A percentile compares a stretch with the other conserved stretches of the same genome.
These are phyloP conservation scores for Aspergillus cejpii DNA, from an alignment of 2,329 filamentous ascomycete genomes.

Conservation along the genomic window DNA sequence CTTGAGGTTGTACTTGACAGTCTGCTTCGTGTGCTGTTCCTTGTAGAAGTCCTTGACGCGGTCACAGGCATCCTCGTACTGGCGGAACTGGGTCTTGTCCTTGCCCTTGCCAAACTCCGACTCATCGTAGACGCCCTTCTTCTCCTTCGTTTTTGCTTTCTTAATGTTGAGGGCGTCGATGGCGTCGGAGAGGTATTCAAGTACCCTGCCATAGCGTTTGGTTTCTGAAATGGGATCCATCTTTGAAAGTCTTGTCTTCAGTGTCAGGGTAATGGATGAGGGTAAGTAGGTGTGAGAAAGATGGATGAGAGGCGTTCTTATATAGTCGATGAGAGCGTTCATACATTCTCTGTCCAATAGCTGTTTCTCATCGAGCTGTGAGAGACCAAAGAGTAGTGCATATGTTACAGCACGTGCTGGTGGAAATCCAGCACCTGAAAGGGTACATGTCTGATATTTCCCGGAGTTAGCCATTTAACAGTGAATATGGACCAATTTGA, in stretches of 20 bases:
- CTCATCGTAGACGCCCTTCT: constrained; percentile 42
- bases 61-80: constrained; percentile 77
- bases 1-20: constrained; percentile 67
- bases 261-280: constrained; percentile 6
- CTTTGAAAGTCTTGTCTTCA: too few species aligned
- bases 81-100: constrained; percentile 72
- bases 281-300: not conserved
- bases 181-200: constrained; percentile 54
- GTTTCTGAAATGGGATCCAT: constrained; percentile 35
- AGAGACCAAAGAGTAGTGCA: too few species aligned
- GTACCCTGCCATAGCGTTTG: constrained; percentile 50
- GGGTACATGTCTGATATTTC: not conserved
- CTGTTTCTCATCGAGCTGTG: too few species aligned
- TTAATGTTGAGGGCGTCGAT: constrained; percentile 56
- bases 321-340: not conserved
- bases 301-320: too few species aligned
- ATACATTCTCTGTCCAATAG: not conserved
- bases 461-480: not conserved
- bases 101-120: constrained; percentile 67
- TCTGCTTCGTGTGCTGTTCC: constrained; percentile 58
- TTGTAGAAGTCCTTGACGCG: constrained; percentile 81
- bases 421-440: not conserved
- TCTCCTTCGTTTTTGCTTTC: constrained; percentile 49
- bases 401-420: not conserved
- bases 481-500: not conserved